Base-by-base conservation (phyloP, 768 basidiomycete species). In the Cystofilobasidium ferigula region DNA sequence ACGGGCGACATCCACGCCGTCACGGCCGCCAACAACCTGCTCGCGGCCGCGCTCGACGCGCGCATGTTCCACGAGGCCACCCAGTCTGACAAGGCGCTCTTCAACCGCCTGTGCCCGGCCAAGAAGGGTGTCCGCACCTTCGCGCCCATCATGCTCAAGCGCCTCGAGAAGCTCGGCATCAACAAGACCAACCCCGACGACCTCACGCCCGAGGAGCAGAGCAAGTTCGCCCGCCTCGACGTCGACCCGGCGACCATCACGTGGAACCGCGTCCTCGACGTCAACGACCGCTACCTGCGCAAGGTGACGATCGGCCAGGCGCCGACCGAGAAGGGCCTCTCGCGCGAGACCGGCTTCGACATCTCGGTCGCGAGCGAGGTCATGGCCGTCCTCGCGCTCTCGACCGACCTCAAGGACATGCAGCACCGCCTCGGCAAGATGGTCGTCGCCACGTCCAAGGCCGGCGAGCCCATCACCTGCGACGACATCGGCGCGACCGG, bases 1-100 rank as follows among this genome's bases (percentile, higher is more conserved):
- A 94, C 92, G 47, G 93, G 93, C 69, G 95, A 99, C 77, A 97
- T 98, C 63, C 94, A 99, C 73, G 94, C 95, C 47, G 88, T 97
- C 26, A 89, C 90, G 13, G 94, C 94, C 45, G 94, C 94, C 28
- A 99, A 97, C 78, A 99, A 99, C 77, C 77, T 98, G 70, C 83
- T 99, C 45, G 93, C 94, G 69, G 94, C 95, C 67, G 95, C 94
- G 60, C 80, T 99, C 63, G 92, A 95, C 74, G 94, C 94, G 24
- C 86, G 94, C 60, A 93, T 95, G 77, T 94, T 97, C 83, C 94
- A 99, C 72, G 94, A 99, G 76, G 86, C 84, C 18, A 97, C 94
- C 12, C 91, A 93, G 74, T 83, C 86, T 61, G 92, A 99, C 79
- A 97, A 97, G 83, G 90, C 86, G 5, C 81, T 99, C 56, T 97